Percentiles rank a stretch among this genome's conserved stretches.
These are phyloP conservation scores for Paraconiothyrium brasiliense DNA, from an alignment of 2,329 filamentous ascomycete species.

Conservation along the genomic window DNA sequence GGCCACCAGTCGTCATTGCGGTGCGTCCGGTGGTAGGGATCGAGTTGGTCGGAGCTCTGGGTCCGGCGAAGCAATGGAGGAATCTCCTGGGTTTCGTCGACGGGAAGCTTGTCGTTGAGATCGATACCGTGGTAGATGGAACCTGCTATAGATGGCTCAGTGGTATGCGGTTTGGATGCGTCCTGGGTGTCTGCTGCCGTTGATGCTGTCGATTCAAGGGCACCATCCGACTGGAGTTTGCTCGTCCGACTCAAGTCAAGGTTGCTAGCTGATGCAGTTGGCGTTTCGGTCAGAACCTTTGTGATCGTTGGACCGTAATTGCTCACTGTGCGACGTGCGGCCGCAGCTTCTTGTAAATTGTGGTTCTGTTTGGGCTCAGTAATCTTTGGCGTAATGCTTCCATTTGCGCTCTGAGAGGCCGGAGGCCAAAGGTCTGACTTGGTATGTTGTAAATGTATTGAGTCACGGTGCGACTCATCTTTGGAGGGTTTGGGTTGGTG, in stretches of 20 bases:
- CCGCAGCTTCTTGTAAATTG: constrained; percentile 25
- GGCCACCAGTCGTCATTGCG: constrained; percentile 72
- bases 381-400: constrained; percentile 19
- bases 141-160: constrained; percentile 65
- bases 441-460: constrained; percentile 33
- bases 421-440: constrained; percentile 29
- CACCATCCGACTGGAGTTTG: constrained; percentile 23
- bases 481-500: constrained; percentile 53
- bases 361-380: constrained; percentile 19
- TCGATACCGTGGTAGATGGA: constrained; percentile 69
- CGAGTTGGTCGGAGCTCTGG: constrained; percentile 61
- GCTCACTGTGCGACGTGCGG: constrained; percentile 23
- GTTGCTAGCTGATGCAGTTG: constrained; percentile 37
- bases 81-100: constrained; percentile 60
- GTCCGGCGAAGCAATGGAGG: constrained; percentile 68
- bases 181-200: constrained; percentile 31
- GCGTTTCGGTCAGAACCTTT: constrained; percentile 46
- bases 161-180: constrained; percentile 49
- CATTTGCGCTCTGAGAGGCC: constrained; percentile 24
- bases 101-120: constrained; percentile 52
- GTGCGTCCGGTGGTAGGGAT: constrained; percentile 28
- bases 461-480: constrained; percentile 42
- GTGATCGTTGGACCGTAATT: constrained; percentile 44
- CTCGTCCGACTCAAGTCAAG: constrained; percentile 28
- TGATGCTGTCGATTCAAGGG: constrained; percentile 28